Base-by-base conservation (phyloP, 495 filamentous ascomycete species). In the Penicillium roqueforti region DNA sequence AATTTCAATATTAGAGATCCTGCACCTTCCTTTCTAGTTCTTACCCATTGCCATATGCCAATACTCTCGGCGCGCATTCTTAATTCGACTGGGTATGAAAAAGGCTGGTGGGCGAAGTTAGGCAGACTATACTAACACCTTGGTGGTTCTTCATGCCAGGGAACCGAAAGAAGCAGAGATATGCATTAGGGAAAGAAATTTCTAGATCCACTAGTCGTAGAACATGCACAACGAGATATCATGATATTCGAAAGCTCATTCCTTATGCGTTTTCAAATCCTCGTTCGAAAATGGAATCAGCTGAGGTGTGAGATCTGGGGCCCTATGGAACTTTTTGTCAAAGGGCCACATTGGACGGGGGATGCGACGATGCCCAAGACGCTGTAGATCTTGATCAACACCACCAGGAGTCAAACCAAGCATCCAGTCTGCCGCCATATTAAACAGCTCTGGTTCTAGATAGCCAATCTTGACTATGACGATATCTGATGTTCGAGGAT, bases 391-490 rank as follows among this genome's bases (percentile, higher is more conserved):
- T 57, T 83, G 80, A 53, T 83, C 78, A 37, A 83, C 79, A 28
- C 79, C 80, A 2, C 80, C 80, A 5, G 77, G 77, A 1, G 79
- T 81, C 11, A 83, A 66, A 8, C 62, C 79, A 0, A 81, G 71
- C 73, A 78, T 78, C 80, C 80, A 83, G 47, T 78, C 77, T 10
- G 66, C 61, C 0, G 80, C 79, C 77, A 81, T 82, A 37, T 71
- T 70, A 46, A 77, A 81, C 1, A 83, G 57, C 36, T 83, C 78
- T 14, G 80, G 80, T 57, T 83, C 80, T 10, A 83, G 58, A 53
- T 83, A 83, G 18, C 80, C 80, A 45, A 83, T 83, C 65, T 83
- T 83, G 6, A 83, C 78, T 16, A 83, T 72, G 11, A 83, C 78
- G 14, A 83, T 74, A 52, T 80, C 76, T 9, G 74, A 68, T 4